Conservation (phyloP, 2,329 filamentous ascomycete genomes). For the Xylariaceae sp. region DNA sequence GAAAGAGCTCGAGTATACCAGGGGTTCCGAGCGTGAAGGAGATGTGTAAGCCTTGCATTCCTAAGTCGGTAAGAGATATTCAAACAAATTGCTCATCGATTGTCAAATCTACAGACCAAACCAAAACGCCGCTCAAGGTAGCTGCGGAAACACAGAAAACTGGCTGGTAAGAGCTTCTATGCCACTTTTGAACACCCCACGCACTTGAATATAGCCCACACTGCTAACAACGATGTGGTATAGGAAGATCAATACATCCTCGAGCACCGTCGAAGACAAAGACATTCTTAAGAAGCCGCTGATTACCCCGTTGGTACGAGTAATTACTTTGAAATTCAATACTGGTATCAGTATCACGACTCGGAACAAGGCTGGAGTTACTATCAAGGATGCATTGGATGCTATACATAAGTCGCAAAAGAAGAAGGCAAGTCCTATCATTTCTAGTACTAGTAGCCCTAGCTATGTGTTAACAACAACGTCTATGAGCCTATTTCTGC, state of each 20-base stretch:
- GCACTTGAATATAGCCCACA: slow-evolving; percentile 8
- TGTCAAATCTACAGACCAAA: slow-evolving; percentile 70
- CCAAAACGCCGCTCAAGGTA: slow-evolving; percentile 73
- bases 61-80: no score
- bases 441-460: no score
- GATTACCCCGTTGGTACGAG: slow-evolving; percentile 84
- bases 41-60: slow-evolving; percentile 65
- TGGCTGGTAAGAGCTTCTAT: slow-evolving; percentile 71
- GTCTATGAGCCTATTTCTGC: neutral
- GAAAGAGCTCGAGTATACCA: slow-evolving; percentile 75
- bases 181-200: slow-evolving; percentile 1
- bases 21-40: slow-evolving; percentile 85
- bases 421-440: slow-evolving; percentile 74
- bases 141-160: slow-evolving; percentile 84
- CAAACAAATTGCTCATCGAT: no score
- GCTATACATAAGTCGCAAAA: slow-evolving; percentile 96
- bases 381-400: slow-evolving; percentile 94
- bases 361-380: slow-evolving; percentile 91
- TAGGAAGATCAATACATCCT: slow-evolving; percentile 94
- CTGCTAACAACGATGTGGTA: slow-evolving; percentile 12
- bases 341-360: slow-evolving; percentile 86
- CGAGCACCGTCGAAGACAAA: slow-evolving; percentile 78
- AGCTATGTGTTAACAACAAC: no score
- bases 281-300: slow-evolving; percentile 82
- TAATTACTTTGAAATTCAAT: slow-evolving; percentile 91